Evolutionary conservation across 805 yeast genomes (phyloP).

Genomic region (Candida piceae): DNA sequence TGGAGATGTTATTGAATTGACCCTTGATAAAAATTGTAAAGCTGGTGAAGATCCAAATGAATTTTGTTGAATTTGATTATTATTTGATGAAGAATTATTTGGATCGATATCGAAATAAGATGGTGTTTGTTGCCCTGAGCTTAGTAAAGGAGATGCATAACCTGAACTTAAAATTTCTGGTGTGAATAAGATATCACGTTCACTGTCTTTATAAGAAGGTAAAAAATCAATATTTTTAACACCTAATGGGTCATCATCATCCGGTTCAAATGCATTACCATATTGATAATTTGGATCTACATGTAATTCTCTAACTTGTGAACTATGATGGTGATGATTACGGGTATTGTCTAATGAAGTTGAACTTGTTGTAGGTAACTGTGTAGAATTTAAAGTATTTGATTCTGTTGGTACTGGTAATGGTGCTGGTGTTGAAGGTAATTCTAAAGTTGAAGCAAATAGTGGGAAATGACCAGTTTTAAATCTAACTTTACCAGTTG

Average conservation of each 20-base stretch:
- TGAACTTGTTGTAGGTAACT: too few relatives aligned
- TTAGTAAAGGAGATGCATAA: conserved; percentile 7
- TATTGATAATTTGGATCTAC: conserved; percentile 13
- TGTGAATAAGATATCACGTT: conserved; percentile 16
- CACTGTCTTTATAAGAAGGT: conserved; percentile 24
- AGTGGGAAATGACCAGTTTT: conserved; percentile 13
- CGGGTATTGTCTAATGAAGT: not conserved
- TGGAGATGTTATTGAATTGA: conserved; percentile 10
- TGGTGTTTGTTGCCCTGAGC: conserved; percentile 12
- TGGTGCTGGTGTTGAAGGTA: not conserved
- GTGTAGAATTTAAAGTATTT: too few relatives aligned
- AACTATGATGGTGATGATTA: conserved; percentile 1
- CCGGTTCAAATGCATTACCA: conserved; percentile 13
- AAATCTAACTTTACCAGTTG: conserved; percentile 22
- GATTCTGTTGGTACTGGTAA: not conserved
- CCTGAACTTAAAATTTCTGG: conserved; percentile 13
- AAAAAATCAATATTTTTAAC: conserved; percentile 9
- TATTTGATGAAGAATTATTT: not conserved
- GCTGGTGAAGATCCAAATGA: conserved; percentile 9
- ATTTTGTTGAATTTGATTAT: not conserved
- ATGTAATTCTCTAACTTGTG: conserved; percentile 4
- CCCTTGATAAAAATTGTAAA: conserved; percentile 19
- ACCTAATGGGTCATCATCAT: conserved; percentile 9
- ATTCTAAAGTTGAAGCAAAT: conserved; percentile 1
- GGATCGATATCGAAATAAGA: conserved; percentile 7